Base-by-base conservation (phyloP, 2,329 filamentous ascomycete genomes). In the Aspergillus arachidicola region DNA sequence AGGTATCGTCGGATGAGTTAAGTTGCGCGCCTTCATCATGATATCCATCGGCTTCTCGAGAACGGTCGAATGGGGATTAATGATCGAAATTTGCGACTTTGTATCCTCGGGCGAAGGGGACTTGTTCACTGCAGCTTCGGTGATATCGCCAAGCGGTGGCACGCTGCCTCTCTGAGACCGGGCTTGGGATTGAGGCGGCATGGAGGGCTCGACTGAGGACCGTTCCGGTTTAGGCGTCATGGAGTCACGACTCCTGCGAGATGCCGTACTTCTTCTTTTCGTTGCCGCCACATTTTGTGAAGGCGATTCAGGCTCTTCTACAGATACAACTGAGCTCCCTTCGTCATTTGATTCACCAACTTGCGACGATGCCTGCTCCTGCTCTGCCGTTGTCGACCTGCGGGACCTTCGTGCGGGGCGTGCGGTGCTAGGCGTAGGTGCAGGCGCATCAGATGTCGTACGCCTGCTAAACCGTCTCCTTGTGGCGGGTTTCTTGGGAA, bases 21-120 rank as follows among this genome's bases (percentile, higher is more conserved):
- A 83, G 38, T 90, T 91, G 64, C 94, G 89, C 55, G 93, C 92
- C 79, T 96, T 94, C 63, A 96, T 83, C 56, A 96, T 89, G 69
- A 98, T 97, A 72, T 97, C 94, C 90, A 97, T 94, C 0, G 94
- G 94, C 76, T 88, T 92, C 73, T 97, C 93, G 69, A 97, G 79
- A 62, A 92, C 83, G 0, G 92, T 91, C 69, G 92, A 87, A 79
- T 92, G 88, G 2, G 92, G 84, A 68, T 89, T 91, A 72, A 94
- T 86, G 45, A 91, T 90, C 1, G 82, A 79, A 34, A 86, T 82
- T 64, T 83, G 71, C 75, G 80, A 64, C 79, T 75, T 86, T 76
- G 69, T 84, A 79, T 68, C 78, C 68, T 77, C 76, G 16, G 68
- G 68, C 41, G 81, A 82, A 63, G 83, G 83, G 63, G 83, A 82